Evolutionary conservation across 2,329 filamentous ascomycete species (phyloP).

Genomic region (Colletotrichum sp.): DNA sequence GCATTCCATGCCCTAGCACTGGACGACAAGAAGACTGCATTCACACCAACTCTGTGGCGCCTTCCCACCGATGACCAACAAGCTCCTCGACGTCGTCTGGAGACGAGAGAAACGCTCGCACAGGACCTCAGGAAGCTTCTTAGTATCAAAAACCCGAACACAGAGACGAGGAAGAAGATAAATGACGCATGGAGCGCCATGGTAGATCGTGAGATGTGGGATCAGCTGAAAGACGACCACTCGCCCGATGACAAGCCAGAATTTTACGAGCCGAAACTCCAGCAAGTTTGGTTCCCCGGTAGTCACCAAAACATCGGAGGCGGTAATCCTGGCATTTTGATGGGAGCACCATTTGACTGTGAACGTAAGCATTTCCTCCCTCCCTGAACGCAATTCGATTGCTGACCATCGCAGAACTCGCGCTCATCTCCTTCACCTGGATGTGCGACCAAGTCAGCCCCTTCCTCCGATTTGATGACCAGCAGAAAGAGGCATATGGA

Average conservation of each 20-base stretch:
- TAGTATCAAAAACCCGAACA: too few relatives aligned
- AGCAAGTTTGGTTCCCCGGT: constrained; percentile 18
- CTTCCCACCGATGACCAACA: neutral
- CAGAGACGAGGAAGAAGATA: too few relatives aligned
- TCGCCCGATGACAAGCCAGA: too few relatives aligned
- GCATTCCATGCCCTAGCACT: constrained; percentile 1
- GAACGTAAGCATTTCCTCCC: neutral
- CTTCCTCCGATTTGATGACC: neutral
- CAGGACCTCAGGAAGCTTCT: neutral
- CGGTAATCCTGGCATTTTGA: neutral
- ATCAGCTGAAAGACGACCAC: neutral
- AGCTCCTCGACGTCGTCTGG: neutral
- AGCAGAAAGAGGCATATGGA: neutral
- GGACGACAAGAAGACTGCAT: neutral
- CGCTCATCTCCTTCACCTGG: constrained; percentile 19
- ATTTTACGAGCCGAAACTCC: neutral
- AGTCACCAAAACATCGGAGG: constrained; percentile 15
- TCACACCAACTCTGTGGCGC: neutral
- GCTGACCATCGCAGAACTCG: neutral
- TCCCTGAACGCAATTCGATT: neutral
- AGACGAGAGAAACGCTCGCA: too few relatives aligned
- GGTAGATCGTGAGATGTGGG: neutral
- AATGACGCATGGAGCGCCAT: neutral
- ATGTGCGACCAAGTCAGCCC: constrained; percentile 12
- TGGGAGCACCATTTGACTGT: neutral